Percentiles rank a stretch among this genome's conserved stretches.
phyloP scores from a whole-genome alignment of 2,329 filamentous ascomycete species.

The Biscogniauxia mediterranea region DNA sequence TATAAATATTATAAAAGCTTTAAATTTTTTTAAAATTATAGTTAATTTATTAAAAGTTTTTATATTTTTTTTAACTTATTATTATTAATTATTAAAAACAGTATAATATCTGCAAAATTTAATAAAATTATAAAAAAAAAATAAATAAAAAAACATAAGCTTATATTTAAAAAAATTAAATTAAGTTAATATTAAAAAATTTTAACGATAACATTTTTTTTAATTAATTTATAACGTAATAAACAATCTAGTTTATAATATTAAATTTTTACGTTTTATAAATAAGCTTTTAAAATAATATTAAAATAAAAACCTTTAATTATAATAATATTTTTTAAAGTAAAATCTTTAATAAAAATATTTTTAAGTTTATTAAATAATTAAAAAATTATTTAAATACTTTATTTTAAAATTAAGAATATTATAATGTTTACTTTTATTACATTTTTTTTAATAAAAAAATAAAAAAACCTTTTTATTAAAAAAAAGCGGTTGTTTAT shows the following conservation, averaged over 20 bases:
- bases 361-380: neutral
- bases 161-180: neutral
- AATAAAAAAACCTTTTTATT: too few relatives aligned
- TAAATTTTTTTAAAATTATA: neutral
- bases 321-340: neutral
- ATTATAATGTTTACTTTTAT: too few relatives aligned
- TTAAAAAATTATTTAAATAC: neutral
- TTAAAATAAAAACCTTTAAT: neutral
- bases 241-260: neutral
- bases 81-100: neutral
- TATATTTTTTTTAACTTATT: neutral
- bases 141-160: neutral
- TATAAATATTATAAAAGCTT: neutral
- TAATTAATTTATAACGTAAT: neutral
- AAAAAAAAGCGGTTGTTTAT: too few relatives aligned
- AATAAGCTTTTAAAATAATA: constrained; percentile 1
- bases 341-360: neutral
- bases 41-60: neutral
- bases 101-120: neutral
- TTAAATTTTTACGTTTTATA: neutral
- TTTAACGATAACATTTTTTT: neutral
- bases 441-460: too few relatives aligned
- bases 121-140: neutral
- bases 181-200: neutral
- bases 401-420: neutral